phyloP scores from a whole-genome alignment of 768 basidiomycete genomes.

The Suillus brevipes region DNA sequence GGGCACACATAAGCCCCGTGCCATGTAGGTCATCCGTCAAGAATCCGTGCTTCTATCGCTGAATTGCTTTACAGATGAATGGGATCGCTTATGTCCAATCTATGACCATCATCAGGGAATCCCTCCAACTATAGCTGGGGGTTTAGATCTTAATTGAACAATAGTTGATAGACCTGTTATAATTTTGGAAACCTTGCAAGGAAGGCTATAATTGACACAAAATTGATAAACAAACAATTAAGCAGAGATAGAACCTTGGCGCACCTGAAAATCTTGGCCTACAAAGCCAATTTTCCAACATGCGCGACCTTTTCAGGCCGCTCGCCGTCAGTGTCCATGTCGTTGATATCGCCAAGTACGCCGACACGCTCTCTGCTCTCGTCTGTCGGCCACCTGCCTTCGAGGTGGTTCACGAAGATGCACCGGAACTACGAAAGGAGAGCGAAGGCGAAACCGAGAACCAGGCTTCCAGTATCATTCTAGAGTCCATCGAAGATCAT shows the following conservation, averaged over 20 bases:
- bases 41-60: background rate
- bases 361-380: background rate
- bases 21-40: background rate
- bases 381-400: constrained; percentile 1
- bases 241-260: background rate
- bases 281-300: background rate
- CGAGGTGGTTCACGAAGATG: background rate
- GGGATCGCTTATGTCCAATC: constrained; percentile 27
- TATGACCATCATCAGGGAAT: background rate
- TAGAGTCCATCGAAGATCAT: background rate
- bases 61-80: constrained; percentile 16
- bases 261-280: background rate
- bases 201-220: too few relatives aligned
- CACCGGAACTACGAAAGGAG: background rate
- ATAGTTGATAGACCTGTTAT: too few relatives aligned
- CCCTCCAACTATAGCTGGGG: background rate
- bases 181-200: background rate
- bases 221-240: background rate
- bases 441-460: constrained; percentile 5
- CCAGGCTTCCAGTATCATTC: background rate
- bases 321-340: background rate
- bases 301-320: background rate
- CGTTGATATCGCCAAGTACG: background rate
- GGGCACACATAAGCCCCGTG: background rate
- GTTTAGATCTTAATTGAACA: background rate